A percentile compares a stretch with the other conserved stretches of the same genome.
These are phyloP conservation scores for Calonectria leucothoes DNA, from an alignment of 2,329 filamentous ascomycete genomes.

Conservation along the genomic window DNA sequence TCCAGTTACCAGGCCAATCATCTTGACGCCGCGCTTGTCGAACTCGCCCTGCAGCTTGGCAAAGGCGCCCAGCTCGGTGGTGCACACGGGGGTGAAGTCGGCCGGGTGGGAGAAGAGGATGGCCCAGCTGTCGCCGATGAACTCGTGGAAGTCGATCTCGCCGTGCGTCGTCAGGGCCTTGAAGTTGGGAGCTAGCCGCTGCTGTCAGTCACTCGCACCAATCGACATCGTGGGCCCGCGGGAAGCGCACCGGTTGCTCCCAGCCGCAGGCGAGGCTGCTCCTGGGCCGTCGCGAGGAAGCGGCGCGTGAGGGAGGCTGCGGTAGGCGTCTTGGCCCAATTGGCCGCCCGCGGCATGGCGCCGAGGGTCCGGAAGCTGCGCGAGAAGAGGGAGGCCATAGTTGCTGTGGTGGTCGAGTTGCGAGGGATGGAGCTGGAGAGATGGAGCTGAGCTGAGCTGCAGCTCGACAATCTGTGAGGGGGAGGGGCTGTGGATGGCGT, in stretches of 20 bases:
- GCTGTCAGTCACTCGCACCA: neutral
- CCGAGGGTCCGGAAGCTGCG: slow-evolving; percentile 1
- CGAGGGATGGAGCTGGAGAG: neutral
- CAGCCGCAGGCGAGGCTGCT: slow-evolving; percentile 9
- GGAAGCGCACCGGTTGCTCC: neutral
- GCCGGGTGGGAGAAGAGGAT: slow-evolving; percentile 88
- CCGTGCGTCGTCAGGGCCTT: slow-evolving; percentile 83
- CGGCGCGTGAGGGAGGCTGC: neutral
- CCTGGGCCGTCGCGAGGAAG: slow-evolving; percentile 11
- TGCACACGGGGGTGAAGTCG: slow-evolving; percentile 96
- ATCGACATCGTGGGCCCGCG: too few relatives aligned
- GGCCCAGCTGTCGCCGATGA: slow-evolving; percentile 82
- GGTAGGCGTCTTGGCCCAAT: slow-evolving; percentile 3
- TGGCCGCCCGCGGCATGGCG: slow-evolving; percentile 10
- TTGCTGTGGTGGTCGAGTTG: neutral
- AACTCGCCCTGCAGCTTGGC: slow-evolving; percentile 91
- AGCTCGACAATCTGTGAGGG: neutral
- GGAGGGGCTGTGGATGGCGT: neutral
- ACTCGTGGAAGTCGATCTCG: slow-evolving; percentile 85
- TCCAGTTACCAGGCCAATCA: slow-evolving; percentile 80
- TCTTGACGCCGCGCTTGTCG: slow-evolving; percentile 86
- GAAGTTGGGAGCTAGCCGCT: slow-evolving; percentile 77
- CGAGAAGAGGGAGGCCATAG: slow-evolving; percentile 9
- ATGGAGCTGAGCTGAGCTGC: neutral
- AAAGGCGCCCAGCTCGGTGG: slow-evolving; percentile 92